Percentiles rank a stretch among this genome's conserved stretches.
Evolutionary conservation across 495 filamentous ascomycete genomes (phyloP).

Genomic region (Chlorociboria aeruginascens): DNA sequence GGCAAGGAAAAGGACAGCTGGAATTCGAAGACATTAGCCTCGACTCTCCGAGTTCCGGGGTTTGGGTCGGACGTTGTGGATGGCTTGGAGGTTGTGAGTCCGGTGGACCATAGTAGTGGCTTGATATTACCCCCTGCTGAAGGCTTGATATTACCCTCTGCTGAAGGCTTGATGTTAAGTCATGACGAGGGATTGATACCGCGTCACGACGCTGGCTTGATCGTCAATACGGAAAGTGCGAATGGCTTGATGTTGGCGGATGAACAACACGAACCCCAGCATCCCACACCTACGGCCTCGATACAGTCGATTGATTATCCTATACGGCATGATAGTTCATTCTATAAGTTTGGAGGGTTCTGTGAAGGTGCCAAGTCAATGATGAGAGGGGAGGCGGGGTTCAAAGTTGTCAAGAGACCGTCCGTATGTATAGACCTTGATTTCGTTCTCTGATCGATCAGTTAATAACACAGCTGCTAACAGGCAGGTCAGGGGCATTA

Average conservation of each 20-base stretch:
- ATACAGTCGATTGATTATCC: constrained; percentile 13
- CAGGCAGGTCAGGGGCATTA: constrained; percentile 8
- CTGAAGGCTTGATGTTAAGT: too few species aligned
- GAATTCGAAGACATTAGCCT: not conserved
- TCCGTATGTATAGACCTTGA: constrained; percentile 3
- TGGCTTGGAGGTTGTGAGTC: constrained; percentile 8
- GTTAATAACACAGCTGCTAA: constrained; percentile 1
- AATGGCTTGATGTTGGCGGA: not conserved
- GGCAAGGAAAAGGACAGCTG: not conserved
- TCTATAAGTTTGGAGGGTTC: constrained; percentile 17
- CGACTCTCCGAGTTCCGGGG: constrained; percentile 1
- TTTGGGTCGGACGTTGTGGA: constrained; percentile 4
- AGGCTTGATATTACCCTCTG: not conserved
- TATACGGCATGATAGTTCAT: constrained; percentile 15
- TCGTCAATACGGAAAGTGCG: too few species aligned
- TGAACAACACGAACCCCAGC: not conserved
- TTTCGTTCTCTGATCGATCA: not conserved
- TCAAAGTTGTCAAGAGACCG: constrained; percentile 17
- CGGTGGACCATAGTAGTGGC: constrained; percentile 9
- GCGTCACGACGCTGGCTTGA: too few species aligned
- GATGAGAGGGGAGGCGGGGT: constrained; percentile 13
- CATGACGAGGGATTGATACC: too few species aligned
- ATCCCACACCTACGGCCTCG: constrained; percentile 5
- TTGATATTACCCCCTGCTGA: not conserved
- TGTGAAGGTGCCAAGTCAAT: constrained; percentile 15